phyloP scores from a whole-genome alignment of 2,329 filamentous ascomycete genomes.

The Botrytis pseudocinerea region DNA sequence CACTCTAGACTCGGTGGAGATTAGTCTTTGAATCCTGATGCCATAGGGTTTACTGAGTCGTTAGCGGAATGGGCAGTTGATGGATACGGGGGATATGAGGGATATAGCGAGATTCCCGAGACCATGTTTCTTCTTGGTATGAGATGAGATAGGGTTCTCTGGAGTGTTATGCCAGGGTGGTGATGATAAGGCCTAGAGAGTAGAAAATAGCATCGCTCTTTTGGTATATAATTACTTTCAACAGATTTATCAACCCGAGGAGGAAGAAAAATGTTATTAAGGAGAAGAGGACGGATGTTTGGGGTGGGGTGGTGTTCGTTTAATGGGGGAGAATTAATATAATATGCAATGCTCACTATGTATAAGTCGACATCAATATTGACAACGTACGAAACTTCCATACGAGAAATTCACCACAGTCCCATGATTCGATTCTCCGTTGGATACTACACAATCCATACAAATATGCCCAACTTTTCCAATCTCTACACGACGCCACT shows the following conservation, averaged over 20 bases:
- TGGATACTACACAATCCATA: no score
- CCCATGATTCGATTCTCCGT: no score
- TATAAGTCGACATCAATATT: no score
- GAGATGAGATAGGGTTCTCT: not conserved
- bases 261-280: conserved; percentile 33
- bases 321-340: not conserved
- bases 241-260: conserved; percentile 28
- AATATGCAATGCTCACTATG: no score
- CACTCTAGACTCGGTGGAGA: not conserved
- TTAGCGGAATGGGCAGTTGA: not conserved
- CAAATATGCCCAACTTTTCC: no score
- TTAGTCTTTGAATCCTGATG: not conserved
- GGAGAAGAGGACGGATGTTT: not conserved
- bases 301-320: not conserved
- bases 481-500: no score
- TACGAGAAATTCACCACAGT: no score
- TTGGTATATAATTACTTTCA: no score
- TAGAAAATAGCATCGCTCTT: no score
- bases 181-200: no score
- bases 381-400: no score
- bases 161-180: not conserved
- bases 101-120: not conserved
- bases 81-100: not conserved
- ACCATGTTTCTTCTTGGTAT: not conserved
- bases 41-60: not conserved